Percentiles rank a stretch among this genome's conserved stretches.
Conservation (phyloP, 2,329 filamentous ascomycete species). For the Thelonectria rubi region DNA sequence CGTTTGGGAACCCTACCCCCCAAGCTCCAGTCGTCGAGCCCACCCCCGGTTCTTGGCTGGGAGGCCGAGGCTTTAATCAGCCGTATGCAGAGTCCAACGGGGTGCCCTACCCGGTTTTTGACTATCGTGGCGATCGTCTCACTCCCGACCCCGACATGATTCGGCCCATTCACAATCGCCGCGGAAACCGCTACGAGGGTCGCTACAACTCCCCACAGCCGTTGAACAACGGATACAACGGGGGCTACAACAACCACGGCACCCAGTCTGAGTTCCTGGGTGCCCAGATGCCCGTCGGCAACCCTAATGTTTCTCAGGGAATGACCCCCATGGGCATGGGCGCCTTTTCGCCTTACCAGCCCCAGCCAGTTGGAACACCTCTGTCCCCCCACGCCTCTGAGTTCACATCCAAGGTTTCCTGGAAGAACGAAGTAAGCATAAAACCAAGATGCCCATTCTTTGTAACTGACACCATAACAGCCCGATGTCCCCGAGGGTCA, state of each 20-base stretch:
- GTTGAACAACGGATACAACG: conserved; percentile 48
- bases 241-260: conserved; percentile 47
- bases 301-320: conserved; percentile 48
- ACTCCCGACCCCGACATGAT: conserved; percentile 60
- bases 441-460: not conserved
- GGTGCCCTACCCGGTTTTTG: conserved; percentile 47
- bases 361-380: conserved; percentile 68
- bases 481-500: conserved; percentile 64
- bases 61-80: conserved; percentile 51
- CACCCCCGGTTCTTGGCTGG: conserved; percentile 55
- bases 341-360: conserved; percentile 60
- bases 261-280: conserved; percentile 50
- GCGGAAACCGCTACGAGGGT: conserved; percentile 58
- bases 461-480: conserved; percentile 46
- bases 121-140: conserved; percentile 59
- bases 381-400: conserved; percentile 79
- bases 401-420: conserved; percentile 68
- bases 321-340: conserved; percentile 52
- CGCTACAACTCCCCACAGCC: conserved; percentile 51
- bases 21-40: conserved; percentile 52
- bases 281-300: conserved; percentile 46
- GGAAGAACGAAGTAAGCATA: conserved; percentile 64
- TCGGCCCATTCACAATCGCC: conserved; percentile 54
- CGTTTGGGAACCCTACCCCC: conserved; percentile 47
- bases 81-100: conserved; percentile 53